phyloP scores from a whole-genome alignment of 176 grass and related monocot species.

The Bonia amplexicaulis region DNA sequence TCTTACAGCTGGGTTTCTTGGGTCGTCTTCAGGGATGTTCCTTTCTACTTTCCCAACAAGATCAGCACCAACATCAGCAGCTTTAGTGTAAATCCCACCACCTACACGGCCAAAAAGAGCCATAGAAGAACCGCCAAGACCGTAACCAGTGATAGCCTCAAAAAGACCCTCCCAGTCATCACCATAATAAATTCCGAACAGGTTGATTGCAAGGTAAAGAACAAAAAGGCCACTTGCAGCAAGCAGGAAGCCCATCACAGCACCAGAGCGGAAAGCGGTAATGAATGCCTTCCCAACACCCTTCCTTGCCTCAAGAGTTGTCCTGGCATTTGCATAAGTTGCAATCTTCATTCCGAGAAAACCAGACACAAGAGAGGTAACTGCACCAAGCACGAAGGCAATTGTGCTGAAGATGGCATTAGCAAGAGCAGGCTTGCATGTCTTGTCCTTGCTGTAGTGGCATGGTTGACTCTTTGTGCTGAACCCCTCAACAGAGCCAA shows the following conservation, averaged over 20 bases:
- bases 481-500: slow-evolving; percentile 91
- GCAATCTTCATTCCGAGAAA: slow-evolving; percentile 98
- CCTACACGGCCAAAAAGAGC: no score
- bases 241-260: slow-evolving; percentile 95
- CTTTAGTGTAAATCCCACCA: no score
- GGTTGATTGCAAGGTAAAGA: slow-evolving; percentile 77
- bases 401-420: slow-evolving; percentile 88
- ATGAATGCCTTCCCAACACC: slow-evolving; percentile 95
- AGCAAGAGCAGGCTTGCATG: slow-evolving; percentile 88
- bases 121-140: no score
- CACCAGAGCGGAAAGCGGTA: slow-evolving; percentile 50
- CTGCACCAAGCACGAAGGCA: slow-evolving; percentile 75
- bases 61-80: no score
- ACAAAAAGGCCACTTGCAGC: slow-evolving; percentile 93
- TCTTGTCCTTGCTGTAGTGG: slow-evolving; percentile 82
- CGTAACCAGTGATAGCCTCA: no score
- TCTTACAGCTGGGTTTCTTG: slow-evolving; percentile 42
- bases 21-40: no score
- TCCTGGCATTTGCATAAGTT: slow-evolving; percentile 87
- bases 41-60: no score
- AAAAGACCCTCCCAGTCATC: no score
- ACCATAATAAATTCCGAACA: slow-evolving; percentile 73
- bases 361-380: slow-evolving; percentile 88
- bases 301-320: slow-evolving; percentile 87
- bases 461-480: slow-evolving; percentile 81